These are phyloP conservation scores for Aechmea fasciata DNA, from an alignment of 176 grass and related monocot species.

Conservation along the genomic window DNA sequence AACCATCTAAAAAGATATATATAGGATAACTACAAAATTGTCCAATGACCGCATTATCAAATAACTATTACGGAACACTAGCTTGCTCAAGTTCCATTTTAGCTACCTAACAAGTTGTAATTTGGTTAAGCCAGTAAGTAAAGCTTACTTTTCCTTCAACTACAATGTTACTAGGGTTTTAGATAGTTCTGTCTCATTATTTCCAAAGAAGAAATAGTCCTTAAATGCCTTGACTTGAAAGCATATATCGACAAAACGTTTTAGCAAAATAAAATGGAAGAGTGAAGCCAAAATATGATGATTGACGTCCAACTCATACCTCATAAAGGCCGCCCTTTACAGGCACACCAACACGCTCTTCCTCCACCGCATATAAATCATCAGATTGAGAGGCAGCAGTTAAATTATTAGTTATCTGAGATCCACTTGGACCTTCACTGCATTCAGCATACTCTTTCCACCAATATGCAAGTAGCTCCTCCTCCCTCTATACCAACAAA, in stretches of 20 bases:
- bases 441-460: constrained; percentile 93
- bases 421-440: constrained; percentile 68
- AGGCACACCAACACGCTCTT: constrained; percentile 87
- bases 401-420: constrained; percentile 17
- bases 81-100: neutral
- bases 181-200: neutral
- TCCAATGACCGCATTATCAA: neutral
- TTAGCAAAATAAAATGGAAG: neutral
- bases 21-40: no score
- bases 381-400: constrained; percentile 24
- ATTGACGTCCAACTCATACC: constrained; percentile 32
- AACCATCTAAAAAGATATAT: no score
- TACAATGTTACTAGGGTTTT: neutral
- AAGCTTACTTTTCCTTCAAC: neutral
- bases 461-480: constrained; percentile 79
- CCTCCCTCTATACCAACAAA: constrained; percentile 51
- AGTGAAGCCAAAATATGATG: neutral
- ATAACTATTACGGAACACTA: neutral
- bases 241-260: neutral
- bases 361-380: constrained; percentile 65
- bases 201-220: neutral
- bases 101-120: neutral
- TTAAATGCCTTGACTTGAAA: neutral
- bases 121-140: neutral
- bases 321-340: constrained; percentile 97